Base-by-base conservation (phyloP, 306 rosid species). In the Cyclanthera cordifolia region DNA sequence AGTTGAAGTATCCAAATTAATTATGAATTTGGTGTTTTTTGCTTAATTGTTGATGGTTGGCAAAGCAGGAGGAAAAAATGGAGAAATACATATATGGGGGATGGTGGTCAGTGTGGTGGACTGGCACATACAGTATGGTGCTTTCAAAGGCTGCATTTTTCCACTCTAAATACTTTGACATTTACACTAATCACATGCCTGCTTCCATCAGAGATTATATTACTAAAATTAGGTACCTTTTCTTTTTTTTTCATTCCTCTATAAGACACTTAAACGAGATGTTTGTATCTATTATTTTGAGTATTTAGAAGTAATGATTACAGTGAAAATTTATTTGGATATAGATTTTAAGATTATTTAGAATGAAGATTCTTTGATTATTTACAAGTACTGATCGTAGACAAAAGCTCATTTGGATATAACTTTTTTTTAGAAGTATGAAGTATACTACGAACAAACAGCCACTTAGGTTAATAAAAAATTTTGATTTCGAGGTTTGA, bases 71-170 rank as follows among this genome's bases (percentile, higher is more conserved):
- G 32, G 88, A 73, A n/a, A 51, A 77, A 72, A 32, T 16, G 69
- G 75, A 71, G 78, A 71, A 66, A 70, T 89, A 74, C 68, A 70
- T 2, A 24, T 93, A 93, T 78, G 95, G 96, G 23, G 99, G 99
- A 71, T 93, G 99, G 99, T 90, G 95, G 99, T 90, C 96, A 2
- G 99, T 93, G 68, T 93, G 99, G 99, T 93, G 99, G 99, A 86
- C 88, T 15, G 99, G 99, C 41, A 80, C 88, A 24, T 93, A 93
- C 80, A 93, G 99, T 71, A 88, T 93, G 91, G 94, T 93, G 45
- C 95, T 93, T 56, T 93, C 99, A 10, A 93, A 93, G 87, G 99
- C 99, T 30, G 96, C 99, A 32, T 90, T 93, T 78, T 90, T 93
- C 74, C 96, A 93, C 85, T 90, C 83, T 46, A 93, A 93, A 85